phyloP scores from a whole-genome alignment of 148 eudicot genomes.

The Camellia japonica region DNA sequence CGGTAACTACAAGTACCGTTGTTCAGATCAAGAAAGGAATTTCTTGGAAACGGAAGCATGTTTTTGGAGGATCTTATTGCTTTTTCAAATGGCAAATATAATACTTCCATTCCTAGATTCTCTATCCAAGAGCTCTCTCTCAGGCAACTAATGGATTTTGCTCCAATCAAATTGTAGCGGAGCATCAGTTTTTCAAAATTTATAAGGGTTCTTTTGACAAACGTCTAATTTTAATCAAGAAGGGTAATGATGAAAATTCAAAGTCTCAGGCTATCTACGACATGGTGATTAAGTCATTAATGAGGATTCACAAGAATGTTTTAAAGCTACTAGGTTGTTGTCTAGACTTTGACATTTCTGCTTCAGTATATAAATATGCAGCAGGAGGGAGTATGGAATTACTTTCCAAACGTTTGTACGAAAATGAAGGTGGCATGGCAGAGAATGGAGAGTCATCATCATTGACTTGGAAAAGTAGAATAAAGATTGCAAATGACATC shows the following conservation, averaged over 20 bases:
- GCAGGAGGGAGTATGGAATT: neutral
- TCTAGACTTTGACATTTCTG: neutral
- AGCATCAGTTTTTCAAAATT: neutral
- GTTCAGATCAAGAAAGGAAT: neutral
- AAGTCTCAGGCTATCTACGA: neutral
- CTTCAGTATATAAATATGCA: neutral
- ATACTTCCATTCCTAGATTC: neutral
- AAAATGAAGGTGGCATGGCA: neutral
- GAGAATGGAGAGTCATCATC: neutral
- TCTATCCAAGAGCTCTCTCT: neutral
- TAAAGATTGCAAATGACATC: slow-evolving; percentile 7
- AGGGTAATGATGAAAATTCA: no score
- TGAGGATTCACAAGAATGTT: slow-evolving; percentile 7
- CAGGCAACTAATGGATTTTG: neutral
- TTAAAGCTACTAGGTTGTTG: slow-evolving; percentile 1
- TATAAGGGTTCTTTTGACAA: neutral
- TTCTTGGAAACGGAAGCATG: neutral
- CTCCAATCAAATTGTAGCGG: neutral
- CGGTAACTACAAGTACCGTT: no score
- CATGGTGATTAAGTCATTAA: neutral
- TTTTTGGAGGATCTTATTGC: neutral
- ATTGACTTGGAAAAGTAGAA: slow-evolving; percentile 12
- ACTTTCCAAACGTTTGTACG: neutral
- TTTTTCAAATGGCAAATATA: neutral
- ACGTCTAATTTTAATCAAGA: no score